These are phyloP conservation scores for Camellia sinensis DNA, from an alignment of 148 eudicot genomes.

Conservation along the genomic window DNA sequence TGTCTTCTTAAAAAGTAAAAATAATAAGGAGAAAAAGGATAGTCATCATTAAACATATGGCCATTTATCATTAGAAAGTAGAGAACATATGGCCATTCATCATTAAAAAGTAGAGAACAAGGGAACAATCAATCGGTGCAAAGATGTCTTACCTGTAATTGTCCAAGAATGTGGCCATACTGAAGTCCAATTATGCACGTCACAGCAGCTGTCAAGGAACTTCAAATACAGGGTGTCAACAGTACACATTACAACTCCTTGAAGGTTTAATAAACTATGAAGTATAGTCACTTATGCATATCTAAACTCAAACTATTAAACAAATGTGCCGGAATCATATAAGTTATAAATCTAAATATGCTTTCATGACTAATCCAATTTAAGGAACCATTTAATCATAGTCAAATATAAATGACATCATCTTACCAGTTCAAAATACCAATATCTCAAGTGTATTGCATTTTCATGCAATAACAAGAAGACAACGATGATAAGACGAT, in stretches of 20 bases:
- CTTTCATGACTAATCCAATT: not conserved
- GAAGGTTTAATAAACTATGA: not conserved
- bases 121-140: not conserved
- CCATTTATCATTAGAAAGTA: not conserved
- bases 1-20: not conserved
- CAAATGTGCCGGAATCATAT: not conserved
- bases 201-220: slow-evolving; percentile 71
- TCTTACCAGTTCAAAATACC: too few relatives aligned
- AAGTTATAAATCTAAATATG: not conserved
- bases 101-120: not conserved
- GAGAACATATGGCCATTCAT: too few relatives aligned
- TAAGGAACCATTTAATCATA: not conserved
- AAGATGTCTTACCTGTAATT: slow-evolving; percentile 50
- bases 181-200: slow-evolving; percentile 79
- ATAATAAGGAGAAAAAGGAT: not conserved
- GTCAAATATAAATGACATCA: not conserved
- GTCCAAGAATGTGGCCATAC: slow-evolving; percentile 72
- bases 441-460: not conserved
- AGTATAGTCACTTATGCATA: not conserved
- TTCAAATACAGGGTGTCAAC: slow-evolving; percentile 23
- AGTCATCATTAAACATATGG: slow-evolving; percentile 25
- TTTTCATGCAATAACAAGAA: not conserved
- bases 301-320: not conserved
- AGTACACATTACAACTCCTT: slow-evolving; percentile 8
- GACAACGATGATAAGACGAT: not conserved